Evolutionary conservation across 805 yeast species (phyloP), one percentile per base, ranked within the genome.

Genomic region (Yarrowia sp.): DNA sequence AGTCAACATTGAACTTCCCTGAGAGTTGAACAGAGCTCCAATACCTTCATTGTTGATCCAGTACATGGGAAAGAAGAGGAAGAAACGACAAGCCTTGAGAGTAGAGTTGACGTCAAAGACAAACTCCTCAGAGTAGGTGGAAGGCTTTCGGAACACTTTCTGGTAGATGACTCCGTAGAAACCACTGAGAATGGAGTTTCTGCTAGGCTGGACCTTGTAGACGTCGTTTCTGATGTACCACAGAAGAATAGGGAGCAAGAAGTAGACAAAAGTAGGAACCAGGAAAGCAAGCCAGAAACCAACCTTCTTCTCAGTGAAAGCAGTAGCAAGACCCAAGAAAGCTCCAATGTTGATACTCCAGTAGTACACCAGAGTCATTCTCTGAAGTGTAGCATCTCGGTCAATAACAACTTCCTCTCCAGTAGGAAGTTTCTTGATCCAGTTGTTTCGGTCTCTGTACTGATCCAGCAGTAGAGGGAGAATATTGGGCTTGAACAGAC

Each of bases 81-180:
- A 83, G 68, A 86, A 80, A 41, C 86, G 84, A 70, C 86, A 76
- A 36, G 89, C 84, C 74, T 86, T 84, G 69, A 86, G 80, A 66
- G 83, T 85, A 73, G 82, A 83, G 71, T 84, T 79, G 69, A 86
- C 78, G 77, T 86, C 89, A 70, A 85, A 80, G 68, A 85, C 81
- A 71, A 85, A 85, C 70, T 82, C 81, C 73, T 82, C 83, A 67
- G 81, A 14, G 61, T 55, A 55, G 9, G 57, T 50, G 8, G 57
- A 36, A 9, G 57, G 57, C 32, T 50, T 50, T 3, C 42, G 41
- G 18, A 50, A 14, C 4, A 50, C 13, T 7, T 9, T 35, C 33
- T 50, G 42, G 33, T 50, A 50, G 33, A 50, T 35, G 42, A 50
- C 57, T 13, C 57, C 57, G 11, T 50, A 50, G 42, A 50, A 50